Conservation (phyloP, 2,329 filamentous ascomycete genomes). For the Apiospora marii region DNA sequence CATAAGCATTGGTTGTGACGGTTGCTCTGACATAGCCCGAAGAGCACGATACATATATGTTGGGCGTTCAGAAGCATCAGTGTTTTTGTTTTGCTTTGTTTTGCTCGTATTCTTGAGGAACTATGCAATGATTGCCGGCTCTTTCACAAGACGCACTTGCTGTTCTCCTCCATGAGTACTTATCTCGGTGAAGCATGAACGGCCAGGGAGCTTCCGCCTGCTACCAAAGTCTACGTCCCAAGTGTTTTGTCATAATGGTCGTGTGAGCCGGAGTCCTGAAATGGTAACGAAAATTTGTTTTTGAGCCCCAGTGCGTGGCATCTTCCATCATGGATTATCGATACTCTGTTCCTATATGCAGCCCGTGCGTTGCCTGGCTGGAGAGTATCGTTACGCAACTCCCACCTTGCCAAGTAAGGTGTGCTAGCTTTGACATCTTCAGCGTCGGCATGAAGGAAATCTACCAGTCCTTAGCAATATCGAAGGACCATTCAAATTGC, state of each 20-base stretch:
- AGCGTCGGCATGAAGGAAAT: slow-evolving; percentile 24
- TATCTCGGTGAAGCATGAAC: not conserved
- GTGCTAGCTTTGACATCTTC: not conserved
- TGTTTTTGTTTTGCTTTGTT: not conserved
- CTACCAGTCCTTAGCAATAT: slow-evolving; percentile 97
- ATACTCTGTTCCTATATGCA: not conserved
- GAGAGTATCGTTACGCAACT: not conserved
- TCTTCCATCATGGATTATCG: slow-evolving; percentile 7
- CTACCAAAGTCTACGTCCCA: slow-evolving; percentile 18
- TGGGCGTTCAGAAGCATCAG: not conserved
- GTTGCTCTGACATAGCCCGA: not conserved
- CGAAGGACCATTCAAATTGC: slow-evolving; percentile 94
- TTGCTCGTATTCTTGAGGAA: slow-evolving; percentile 7
- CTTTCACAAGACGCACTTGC: not conserved
- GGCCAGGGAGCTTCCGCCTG: not conserved
- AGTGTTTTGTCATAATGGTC: slow-evolving; percentile 13
- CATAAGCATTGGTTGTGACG: not conserved
- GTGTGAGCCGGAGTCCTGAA: slow-evolving; percentile 3
- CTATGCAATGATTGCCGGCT: not conserved
- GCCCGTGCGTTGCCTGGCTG: not conserved
- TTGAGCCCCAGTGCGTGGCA: not conserved
- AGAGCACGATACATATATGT: not conserved
- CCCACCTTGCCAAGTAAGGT: not conserved
- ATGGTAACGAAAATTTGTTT: slow-evolving; percentile 14
- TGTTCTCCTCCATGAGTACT: not conserved